Evolutionary conservation across 192 early-diverging fungal species (phyloP).

Genomic region (Podila horticola): DNA sequence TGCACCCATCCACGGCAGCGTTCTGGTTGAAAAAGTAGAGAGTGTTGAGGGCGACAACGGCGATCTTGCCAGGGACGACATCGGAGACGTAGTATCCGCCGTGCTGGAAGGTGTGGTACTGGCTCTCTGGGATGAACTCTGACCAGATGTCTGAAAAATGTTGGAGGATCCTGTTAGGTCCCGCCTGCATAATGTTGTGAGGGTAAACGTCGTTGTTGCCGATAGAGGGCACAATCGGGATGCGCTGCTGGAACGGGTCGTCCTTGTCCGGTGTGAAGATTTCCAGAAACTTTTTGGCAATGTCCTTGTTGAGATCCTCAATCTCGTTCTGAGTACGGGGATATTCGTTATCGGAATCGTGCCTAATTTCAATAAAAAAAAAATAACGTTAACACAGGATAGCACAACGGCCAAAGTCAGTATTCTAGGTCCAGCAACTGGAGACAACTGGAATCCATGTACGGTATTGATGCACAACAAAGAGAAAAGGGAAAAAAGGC

Average conservation of each 20-base stretch:
- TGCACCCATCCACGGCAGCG: conserved; percentile 72
- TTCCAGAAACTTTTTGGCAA: conserved; percentile 54
- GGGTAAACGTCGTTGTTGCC: conserved; percentile 80
- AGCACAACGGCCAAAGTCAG: too few relatives aligned
- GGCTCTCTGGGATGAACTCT: conserved; percentile 68
- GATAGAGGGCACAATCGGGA: conserved; percentile 63
- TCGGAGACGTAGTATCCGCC: conserved; percentile 77
- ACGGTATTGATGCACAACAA: not conserved
- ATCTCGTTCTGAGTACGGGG: conserved; percentile 74
- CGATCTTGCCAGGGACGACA: conserved; percentile 61
- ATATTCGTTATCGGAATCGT: conserved; percentile 73
- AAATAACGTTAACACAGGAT: not conserved
- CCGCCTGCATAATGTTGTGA: conserved; percentile 68
- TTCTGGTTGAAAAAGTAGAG: conserved; percentile 81
- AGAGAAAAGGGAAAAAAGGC: not conserved
- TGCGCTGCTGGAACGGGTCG: conserved; percentile 27
- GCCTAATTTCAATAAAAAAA: conserved; percentile 50
- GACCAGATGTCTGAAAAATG: conserved; percentile 65
- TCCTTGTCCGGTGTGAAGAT: conserved; percentile 56
- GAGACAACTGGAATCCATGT: too few relatives aligned
- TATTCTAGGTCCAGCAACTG: too few relatives aligned
- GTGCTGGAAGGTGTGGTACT: conserved; percentile 66
- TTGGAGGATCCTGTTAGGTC: conserved; percentile 61
- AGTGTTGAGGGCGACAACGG: conserved; percentile 74
- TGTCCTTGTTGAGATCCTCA: conserved; percentile 60